Evolutionary conservation across 176 grass and related monocot species (phyloP).

Genomic region (Rhipidocladum racemiflorum): DNA sequence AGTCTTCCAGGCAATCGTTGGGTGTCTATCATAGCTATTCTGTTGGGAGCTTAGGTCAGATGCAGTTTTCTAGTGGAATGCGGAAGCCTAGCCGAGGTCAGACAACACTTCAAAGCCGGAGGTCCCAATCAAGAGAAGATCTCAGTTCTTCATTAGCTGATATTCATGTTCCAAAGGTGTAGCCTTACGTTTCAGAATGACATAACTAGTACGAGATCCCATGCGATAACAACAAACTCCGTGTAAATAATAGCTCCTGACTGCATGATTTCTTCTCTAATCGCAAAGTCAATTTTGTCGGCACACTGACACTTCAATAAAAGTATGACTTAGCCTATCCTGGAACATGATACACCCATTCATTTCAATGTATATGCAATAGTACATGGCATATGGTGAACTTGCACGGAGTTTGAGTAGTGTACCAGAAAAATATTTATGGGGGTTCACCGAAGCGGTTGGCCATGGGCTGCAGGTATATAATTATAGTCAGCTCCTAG

Average conservation of each 20-base stretch:
- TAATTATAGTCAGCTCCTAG: constrained; percentile 11
- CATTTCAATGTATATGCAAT: constrained; percentile 28
- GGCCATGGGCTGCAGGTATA: constrained; percentile 3
- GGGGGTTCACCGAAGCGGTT: background rate
- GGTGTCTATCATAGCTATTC: constrained; percentile 87
- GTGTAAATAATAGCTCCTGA: constrained; percentile 55
- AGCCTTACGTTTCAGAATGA: constrained; percentile 43
- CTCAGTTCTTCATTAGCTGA: constrained; percentile 74
- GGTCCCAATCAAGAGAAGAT: constrained; percentile 96
- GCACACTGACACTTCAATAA: constrained; percentile 34
- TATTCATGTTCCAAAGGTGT: constrained; percentile 73
- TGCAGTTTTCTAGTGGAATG: constrained; percentile 70
- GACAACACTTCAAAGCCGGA: constrained; percentile 85
- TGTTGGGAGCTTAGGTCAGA: constrained; percentile 92
- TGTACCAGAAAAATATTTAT: constrained; percentile 26
- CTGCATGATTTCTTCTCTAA: constrained; percentile 49
- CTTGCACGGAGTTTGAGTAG: constrained; percentile 10
- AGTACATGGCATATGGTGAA: constrained; percentile 23
- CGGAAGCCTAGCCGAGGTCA: constrained; percentile 66
- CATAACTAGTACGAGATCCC: constrained; percentile 32
- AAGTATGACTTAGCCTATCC: constrained; percentile 13
- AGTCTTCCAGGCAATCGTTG: constrained; percentile 64
- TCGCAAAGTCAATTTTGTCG: constrained; percentile 61
- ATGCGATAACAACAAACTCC: constrained; percentile 35
- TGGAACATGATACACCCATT: constrained; percentile 28